Conservation (phyloP, 805 yeast genomes). For the Lipomyces kockii region DNA sequence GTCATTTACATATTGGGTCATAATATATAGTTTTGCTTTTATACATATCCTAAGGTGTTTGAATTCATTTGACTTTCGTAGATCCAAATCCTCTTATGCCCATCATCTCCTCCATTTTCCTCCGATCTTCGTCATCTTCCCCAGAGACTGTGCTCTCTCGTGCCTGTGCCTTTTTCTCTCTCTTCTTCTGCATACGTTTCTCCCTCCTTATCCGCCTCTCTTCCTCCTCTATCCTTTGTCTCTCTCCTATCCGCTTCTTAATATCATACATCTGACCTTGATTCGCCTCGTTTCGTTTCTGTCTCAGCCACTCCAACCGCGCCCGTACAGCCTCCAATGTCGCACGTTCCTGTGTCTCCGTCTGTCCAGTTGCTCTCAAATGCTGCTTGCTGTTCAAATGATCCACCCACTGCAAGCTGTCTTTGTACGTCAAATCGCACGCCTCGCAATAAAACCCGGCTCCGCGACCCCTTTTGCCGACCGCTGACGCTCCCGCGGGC, state of each 20-base stretch:
- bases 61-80: slow-evolving; percentile 46
- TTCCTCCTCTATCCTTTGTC: slow-evolving; percentile 49
- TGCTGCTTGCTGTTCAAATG: slow-evolving; percentile 80
- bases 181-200: slow-evolving; percentile 33
- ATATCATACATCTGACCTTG: slow-evolving; percentile 44
- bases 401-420: slow-evolving; percentile 77
- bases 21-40: background rate
- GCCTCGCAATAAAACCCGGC: slow-evolving; percentile 85
- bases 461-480: slow-evolving; percentile 56
- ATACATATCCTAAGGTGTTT: background rate
- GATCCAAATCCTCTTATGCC: slow-evolving; percentile 64
- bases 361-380: slow-evolving; percentile 44
- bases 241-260: slow-evolving; percentile 49
- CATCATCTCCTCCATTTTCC: slow-evolving; percentile 52
- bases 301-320: slow-evolving; percentile 48
- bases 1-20: background rate
- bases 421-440: slow-evolving; percentile 81
- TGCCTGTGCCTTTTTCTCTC: slow-evolving; percentile 24
- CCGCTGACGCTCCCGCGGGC: slow-evolving; percentile 44
- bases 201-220: slow-evolving; percentile 43
- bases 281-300: slow-evolving; percentile 40
- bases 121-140: slow-evolving; percentile 28
- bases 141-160: slow-evolving; percentile 15
- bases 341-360: slow-evolving; percentile 50
- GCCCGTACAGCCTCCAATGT: slow-evolving; percentile 56